Evolutionary conservation across 768 basidiomycete species (phyloP).

Genomic region (Suillus subaureus): DNA sequence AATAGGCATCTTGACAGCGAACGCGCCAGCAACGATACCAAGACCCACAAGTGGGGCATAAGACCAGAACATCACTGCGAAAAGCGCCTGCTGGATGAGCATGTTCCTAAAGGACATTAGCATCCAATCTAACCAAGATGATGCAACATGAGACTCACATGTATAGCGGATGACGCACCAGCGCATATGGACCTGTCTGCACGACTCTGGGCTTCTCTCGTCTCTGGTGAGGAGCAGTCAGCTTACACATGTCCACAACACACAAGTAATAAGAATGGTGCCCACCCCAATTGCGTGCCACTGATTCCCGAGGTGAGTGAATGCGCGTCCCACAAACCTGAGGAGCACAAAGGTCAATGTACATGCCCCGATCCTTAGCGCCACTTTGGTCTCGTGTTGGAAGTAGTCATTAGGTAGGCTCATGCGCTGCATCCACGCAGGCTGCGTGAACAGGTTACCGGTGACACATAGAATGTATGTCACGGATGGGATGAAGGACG

Average conservation of each 20-base stretch:
- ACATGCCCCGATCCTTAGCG: constrained; percentile 31
- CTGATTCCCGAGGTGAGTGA: constrained; percentile 29
- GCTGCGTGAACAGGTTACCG: constrained; percentile 35
- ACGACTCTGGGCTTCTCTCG: constrained; percentile 33
- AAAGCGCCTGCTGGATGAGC: background rate
- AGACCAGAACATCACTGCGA: constrained; percentile 28
- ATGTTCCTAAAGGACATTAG: background rate
- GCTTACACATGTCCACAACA: background rate
- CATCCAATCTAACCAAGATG: constrained; percentile 14
- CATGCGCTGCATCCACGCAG: constrained; percentile 34
- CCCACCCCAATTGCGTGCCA: constrained; percentile 36
- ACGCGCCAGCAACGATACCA: constrained; percentile 23
- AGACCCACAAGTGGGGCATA: constrained; percentile 35
- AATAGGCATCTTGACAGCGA: constrained; percentile 36
- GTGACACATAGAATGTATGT: constrained; percentile 29
- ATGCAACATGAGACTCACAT: constrained; percentile 22
- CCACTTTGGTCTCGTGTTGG: constrained; percentile 22
- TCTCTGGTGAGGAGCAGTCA: constrained; percentile 17
- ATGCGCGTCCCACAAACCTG: constrained; percentile 15
- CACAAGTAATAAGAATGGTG: background rate
- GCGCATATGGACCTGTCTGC: constrained; percentile 35
- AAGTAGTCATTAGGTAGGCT: constrained; percentile 29
- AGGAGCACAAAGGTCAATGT: constrained; percentile 23
- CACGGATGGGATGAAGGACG: constrained; percentile 27
- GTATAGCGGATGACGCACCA: constrained; percentile 41